Evolutionary conservation across 192 early-diverging fungal genomes (phyloP).

Genomic region (Umbelopsis vinacea): DNA sequence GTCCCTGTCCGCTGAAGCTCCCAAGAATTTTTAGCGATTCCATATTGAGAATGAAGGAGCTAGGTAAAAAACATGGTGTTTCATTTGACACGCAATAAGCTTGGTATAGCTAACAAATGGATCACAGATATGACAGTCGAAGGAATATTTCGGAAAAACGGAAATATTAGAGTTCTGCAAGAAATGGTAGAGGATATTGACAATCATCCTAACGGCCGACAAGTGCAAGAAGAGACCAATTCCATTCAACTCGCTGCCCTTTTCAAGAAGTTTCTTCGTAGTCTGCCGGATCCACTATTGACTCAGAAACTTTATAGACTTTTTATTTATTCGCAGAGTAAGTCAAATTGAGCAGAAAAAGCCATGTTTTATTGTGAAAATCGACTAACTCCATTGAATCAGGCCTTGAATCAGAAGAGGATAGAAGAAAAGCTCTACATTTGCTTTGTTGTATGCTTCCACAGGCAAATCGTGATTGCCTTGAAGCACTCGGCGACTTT

Average conservation of each 20-base stretch:
- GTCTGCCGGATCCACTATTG: conserved; percentile 27
- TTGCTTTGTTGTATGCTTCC: conserved; percentile 27
- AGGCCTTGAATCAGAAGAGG: conserved; percentile 13
- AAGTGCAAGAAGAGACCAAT: conserved; percentile 35
- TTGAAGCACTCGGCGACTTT: conserved; percentile 19
- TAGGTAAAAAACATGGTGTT: not conserved
- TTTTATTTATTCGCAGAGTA: conserved; percentile 27
- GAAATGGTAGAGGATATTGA: conserved; percentile 23
- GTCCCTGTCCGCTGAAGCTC: not conserved
- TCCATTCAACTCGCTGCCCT: conserved; percentile 29
- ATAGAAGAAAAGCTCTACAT: conserved; percentile 23
- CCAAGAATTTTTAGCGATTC: conserved; percentile 1
- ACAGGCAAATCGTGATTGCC: conserved; percentile 26
- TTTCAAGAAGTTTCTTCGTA: conserved; percentile 25
- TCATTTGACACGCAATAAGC: not conserved
- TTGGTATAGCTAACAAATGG: not conserved
- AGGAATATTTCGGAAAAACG: conserved; percentile 34
- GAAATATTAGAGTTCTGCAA: conserved; percentile 31
- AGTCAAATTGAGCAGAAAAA: not conserved
- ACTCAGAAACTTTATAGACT: conserved; percentile 28
- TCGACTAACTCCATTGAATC: not conserved
- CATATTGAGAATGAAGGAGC: conserved; percentile 12
- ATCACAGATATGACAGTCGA: conserved; percentile 39
- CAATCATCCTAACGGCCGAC: conserved; percentile 31
- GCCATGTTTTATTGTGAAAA: no score